These are phyloP conservation scores for Gossypioides kirkii DNA, from an alignment of 345 rosid species.

Conservation along the genomic window DNA sequence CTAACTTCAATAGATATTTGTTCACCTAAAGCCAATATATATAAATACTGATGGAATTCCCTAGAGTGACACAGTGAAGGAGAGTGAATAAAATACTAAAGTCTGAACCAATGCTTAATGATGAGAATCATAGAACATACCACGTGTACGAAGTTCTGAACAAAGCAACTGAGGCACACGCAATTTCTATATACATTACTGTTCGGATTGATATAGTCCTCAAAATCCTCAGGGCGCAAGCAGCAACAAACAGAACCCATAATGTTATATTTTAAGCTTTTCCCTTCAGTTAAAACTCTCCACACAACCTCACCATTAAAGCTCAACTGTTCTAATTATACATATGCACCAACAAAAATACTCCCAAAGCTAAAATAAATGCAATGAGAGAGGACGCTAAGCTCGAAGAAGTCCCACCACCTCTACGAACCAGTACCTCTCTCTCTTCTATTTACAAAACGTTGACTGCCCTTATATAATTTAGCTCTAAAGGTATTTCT, in stretches of 20 bases:
- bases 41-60: not conserved
- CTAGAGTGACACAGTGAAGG: not conserved
- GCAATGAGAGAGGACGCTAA: slow-evolving; percentile 45
- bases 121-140: slow-evolving; percentile 35
- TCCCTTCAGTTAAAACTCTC: slow-evolving; percentile 19
- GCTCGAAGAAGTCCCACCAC: slow-evolving; percentile 49
- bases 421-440: slow-evolving; percentile 56
- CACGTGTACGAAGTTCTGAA: slow-evolving; percentile 65
- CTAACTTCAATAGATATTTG: not conserved
- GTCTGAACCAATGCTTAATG: slow-evolving; percentile 2
- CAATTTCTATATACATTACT: slow-evolving; percentile 78
- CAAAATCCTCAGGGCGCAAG: slow-evolving; percentile 55
- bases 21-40: not conserved
- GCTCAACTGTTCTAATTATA: slow-evolving; percentile 6
- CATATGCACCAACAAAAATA: slow-evolving; percentile 16
- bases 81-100: not conserved
- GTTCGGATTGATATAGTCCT: slow-evolving; percentile 74
- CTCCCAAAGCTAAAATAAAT: slow-evolving; percentile 7
- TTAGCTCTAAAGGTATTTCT: slow-evolving; percentile 15
- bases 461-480: slow-evolving; percentile 13
- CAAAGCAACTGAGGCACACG: slow-evolving; percentile 69
- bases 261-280: slow-evolving; percentile 28
- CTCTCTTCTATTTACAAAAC: slow-evolving; percentile 22
- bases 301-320: slow-evolving; percentile 18
- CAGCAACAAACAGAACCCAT: slow-evolving; percentile 97